phyloP scores from a whole-genome alignment of 2,329 filamentous ascomycete genomes.

The Chrysoporthe cubensis region DNA sequence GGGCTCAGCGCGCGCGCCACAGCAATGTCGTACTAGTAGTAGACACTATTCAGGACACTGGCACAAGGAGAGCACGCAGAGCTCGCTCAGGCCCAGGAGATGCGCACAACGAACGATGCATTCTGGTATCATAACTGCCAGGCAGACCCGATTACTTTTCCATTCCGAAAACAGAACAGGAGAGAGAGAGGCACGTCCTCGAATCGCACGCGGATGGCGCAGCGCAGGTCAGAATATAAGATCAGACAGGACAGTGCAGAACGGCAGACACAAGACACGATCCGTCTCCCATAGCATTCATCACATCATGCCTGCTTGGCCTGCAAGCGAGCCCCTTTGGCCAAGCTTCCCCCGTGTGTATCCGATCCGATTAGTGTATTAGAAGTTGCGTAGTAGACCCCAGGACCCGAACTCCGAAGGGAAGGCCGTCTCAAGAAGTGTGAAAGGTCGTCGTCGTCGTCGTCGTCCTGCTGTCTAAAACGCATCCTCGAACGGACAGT shows the following conservation, averaged over 20 bases:
- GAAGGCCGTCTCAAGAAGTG: too few species aligned
- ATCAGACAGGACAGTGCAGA: not conserved
- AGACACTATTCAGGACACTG: too few species aligned
- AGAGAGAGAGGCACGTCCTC: not conserved
- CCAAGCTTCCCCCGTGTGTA: not conserved
- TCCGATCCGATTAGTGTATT: slow-evolving; percentile 4
- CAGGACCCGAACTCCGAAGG: too few species aligned
- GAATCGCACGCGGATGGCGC: not conserved
- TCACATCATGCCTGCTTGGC: not conserved
- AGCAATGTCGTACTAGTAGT: not conserved
- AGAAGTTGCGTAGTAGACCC: slow-evolving; percentile 20
- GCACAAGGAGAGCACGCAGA: too few species aligned
- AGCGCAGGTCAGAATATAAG: not conserved
- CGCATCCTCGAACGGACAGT: slow-evolving; percentile 88
- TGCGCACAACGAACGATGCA: not conserved
- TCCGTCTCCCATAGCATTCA: not conserved
- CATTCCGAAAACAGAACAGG: not conserved
- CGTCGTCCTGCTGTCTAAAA: slow-evolving; percentile 48
- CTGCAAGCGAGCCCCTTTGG: not conserved
- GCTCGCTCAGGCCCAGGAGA: not conserved
- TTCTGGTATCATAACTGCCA: slow-evolving; percentile 2
- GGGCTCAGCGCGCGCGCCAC: not conserved
- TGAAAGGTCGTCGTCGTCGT: too few species aligned
- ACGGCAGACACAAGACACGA: not conserved
- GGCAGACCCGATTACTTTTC: not conserved